Conservation (phyloP, 345 rosid genomes). For the Microcos paniculata region DNA sequence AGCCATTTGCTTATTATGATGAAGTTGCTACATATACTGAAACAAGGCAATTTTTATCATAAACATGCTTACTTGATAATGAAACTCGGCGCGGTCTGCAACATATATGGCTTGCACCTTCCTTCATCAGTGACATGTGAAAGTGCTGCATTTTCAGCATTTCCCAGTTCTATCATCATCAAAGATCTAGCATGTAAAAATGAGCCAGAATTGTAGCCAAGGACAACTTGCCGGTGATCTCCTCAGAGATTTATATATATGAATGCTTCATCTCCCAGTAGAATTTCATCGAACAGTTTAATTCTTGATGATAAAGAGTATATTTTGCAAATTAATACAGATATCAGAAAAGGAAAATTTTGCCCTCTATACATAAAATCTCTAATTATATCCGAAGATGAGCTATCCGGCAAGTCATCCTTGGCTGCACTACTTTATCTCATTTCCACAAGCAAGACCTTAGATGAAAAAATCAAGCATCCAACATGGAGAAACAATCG, state of each 20-base stretch:
- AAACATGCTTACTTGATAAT: neutral
- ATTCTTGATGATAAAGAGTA: neutral
- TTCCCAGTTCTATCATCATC: slow-evolving; percentile 21
- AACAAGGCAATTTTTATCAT: neutral
- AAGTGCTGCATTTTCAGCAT: neutral
- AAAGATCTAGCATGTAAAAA: slow-evolving; percentile 32
- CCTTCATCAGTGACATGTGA: neutral
- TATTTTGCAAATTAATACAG: neutral
- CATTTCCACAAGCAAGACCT: slow-evolving; percentile 38
- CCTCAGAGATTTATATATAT: neutral
- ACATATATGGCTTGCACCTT: neutral
- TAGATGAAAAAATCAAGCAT: slow-evolving; percentile 18
- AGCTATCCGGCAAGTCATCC: slow-evolving; percentile 50
- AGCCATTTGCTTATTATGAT: neutral
- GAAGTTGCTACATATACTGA: neutral
- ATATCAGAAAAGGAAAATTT: neutral
- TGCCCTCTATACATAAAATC: neutral
- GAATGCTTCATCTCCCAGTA: neutral
- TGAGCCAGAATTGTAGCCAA: slow-evolving; percentile 41
- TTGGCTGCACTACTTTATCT: slow-evolving; percentile 42
- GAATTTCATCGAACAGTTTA: neutral
- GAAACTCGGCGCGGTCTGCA: neutral
- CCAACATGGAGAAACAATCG: neutral
- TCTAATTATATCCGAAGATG: neutral
- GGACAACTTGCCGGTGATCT: slow-evolving; percentile 38